Percentiles rank a stretch among this genome's conserved stretches.
Conservation (phyloP, 2,329 filamentous ascomycete species). For the Orbilia ellipsospora region DNA sequence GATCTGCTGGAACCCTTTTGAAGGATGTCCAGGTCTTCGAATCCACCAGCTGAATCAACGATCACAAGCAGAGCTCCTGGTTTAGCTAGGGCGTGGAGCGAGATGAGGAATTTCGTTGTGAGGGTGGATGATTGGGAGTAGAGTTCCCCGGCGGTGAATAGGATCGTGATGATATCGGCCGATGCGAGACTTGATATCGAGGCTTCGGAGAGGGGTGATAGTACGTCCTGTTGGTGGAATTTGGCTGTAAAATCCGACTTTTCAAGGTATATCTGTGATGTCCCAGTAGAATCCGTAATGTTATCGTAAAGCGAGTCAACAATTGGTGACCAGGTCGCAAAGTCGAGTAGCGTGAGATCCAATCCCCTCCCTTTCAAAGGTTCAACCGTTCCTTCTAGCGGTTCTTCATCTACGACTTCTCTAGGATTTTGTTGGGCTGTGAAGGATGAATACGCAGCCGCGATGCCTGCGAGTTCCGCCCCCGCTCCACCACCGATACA, state of each 20-base stretch:
- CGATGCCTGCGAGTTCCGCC: conserved; percentile 65
- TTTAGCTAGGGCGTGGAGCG: conserved; percentile 63
- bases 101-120: conserved; percentile 80
- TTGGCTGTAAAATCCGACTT: conserved; percentile 62
- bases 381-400: not conserved
- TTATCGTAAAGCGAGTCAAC: conserved; percentile 69
- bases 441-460: conserved; percentile 53
- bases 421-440: not conserved
- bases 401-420: not conserved
- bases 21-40: conserved; percentile 47
- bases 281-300: conserved; percentile 67
- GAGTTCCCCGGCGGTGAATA: conserved; percentile 96
- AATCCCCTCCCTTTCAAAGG: conserved; percentile 1
- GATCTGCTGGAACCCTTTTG: conserved; percentile 3
- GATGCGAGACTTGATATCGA: conserved; percentile 30
- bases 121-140: conserved; percentile 80
- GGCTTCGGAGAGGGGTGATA: conserved; percentile 60
- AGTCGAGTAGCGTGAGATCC: conserved; percentile 74
- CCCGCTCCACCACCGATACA: conserved; percentile 75
- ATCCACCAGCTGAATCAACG: conserved; percentile 51
- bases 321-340: conserved; percentile 79
- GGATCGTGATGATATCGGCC: conserved; percentile 76
- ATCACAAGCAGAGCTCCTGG: conserved; percentile 40
- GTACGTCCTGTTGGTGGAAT: conserved; percentile 67
- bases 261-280: conserved; percentile 67